Base-by-base conservation (phyloP, 2,329 filamentous ascomycete genomes). In the Dothistroma septosporum region DNA sequence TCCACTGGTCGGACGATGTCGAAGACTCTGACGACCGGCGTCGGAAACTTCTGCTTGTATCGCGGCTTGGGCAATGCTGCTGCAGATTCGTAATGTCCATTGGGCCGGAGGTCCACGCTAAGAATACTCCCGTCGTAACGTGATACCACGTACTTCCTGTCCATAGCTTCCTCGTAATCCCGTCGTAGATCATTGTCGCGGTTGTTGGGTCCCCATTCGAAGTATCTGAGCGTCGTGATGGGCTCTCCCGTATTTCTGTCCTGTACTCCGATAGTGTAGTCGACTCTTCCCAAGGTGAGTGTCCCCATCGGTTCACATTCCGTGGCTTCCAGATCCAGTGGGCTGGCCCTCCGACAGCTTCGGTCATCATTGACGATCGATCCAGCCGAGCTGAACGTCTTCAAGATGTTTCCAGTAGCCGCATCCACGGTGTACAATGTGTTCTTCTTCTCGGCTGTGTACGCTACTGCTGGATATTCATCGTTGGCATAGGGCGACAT, bases 121-220 rank as follows among this genome's bases (percentile, higher is more conserved):
- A 92, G 88, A 1, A 96, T 85, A 41, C 87, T 85, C 47, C 94
- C 94, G 68, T 97, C 90, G 69, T 92, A 90, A 68, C 87, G 87
- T 66, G 88, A 91, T 66, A 93, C 93, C 55, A 97, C 88, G 76
- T 97, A 97, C 63, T 89, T 89, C 67, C 90, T 87, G 73, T 97
- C 92, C 72, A 92, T 87, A 0, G 92, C 91, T 11, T 81, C 78
- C 14, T 83, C 84, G 71, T 97, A 94, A 72, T 97, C 91, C 54
- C 85, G 85, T 69, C 91, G 87, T 7, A 99, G 85, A 73, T 99
- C 94, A 64, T 85, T 85, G 75, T 99, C 93, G 62, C 87, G 90
- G 61, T 89, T 95, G 75, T 99, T 99, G 14, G 92, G 90, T 0
- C 87, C 87, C 94, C 94, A 99, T 74, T 99, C 94, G 11, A 91